Evolutionary conservation across 805 yeast genomes (phyloP), one percentile per base, ranked within the genome.

Genomic region (Kodamaea sagamina): DNA sequence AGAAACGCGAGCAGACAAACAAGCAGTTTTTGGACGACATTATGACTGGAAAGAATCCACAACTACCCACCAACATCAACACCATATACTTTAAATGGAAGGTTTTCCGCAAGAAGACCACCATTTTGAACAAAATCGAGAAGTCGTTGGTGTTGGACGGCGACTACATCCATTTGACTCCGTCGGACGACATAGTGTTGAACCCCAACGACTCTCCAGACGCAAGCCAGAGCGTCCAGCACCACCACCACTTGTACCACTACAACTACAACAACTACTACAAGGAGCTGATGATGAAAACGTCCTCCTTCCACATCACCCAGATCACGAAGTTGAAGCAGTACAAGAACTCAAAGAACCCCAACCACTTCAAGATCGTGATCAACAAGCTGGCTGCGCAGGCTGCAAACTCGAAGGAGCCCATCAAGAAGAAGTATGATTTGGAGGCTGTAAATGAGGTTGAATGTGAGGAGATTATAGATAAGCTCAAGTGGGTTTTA

Each of bases 111-210:
- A 79, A 93, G 47, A 92, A 90, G 54, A 90, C 89, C 16, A 82
- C 95, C 0, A 82, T 92, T 50, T 79, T 86, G 46, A 81, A 81
- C 44, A 75, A 89, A 42, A 87, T 87, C 47, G 95, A 89, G 53
- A 79, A 93, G 53, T 79, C 89, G 0, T 70, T 92, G 24, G 89
- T 93, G 1, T 79, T 92, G 28, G 98, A 92, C 62, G 98, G 97
- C n/a, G 96, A 89, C 54, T 89, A 89, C 55, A 79, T 92, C 10
- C 92, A 90, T 55, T 78, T 92, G 38, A 79, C 88, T 54, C 97
- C 97, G 0, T 83, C 89, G 6, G 89, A 86, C 53, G 92, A 87
- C 46, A 74, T 79, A 77, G 51, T 79, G 5, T 65, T 61, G 39
- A 62, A 55, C 22, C 63, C 63, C 1, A 46, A 48, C 16, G 72